Conservation (phyloP, 1,284 basidiomycete species). For the Paramarasmius palmivorus region DNA sequence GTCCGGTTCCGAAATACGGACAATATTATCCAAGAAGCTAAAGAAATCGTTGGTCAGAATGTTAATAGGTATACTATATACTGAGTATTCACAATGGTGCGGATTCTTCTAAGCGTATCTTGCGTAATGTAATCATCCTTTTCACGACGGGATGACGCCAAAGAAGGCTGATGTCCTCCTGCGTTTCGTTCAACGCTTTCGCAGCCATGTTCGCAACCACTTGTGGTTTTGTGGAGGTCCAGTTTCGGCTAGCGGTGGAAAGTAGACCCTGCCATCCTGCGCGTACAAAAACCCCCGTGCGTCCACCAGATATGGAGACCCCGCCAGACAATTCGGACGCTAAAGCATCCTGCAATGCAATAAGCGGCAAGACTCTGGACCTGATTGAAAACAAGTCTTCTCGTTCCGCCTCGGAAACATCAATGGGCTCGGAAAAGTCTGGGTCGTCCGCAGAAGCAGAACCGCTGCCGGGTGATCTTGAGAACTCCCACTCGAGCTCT, state of each 20-base stretch:
- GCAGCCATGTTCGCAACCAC: slow-evolving; percentile 54
- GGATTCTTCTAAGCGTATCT: slow-evolving; percentile 72
- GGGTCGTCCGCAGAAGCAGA: slow-evolving; percentile 7
- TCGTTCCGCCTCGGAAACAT: slow-evolving; percentile 34
- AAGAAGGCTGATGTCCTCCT: slow-evolving; percentile 55
- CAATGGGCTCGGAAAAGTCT: slow-evolving; percentile 14
- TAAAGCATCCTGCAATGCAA: slow-evolving; percentile 66
- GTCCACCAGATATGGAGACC: slow-evolving; percentile 55
- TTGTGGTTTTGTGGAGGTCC: slow-evolving; percentile 26
- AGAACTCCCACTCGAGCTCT: slow-evolving; percentile 65
- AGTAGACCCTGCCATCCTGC: slow-evolving; percentile 66
- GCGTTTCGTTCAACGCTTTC: slow-evolving; percentile 47
- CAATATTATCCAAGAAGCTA: slow-evolving; percentile 69
- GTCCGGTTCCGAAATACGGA: slow-evolving; percentile 64
- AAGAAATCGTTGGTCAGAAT: not conserved
- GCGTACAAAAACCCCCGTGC: slow-evolving; percentile 64
- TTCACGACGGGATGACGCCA: slow-evolving; percentile 72
- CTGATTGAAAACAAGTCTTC: slow-evolving; percentile 54
- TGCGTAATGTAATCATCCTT: slow-evolving; percentile 52
- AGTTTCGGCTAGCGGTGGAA: slow-evolving; percentile 35
- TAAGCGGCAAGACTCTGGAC: slow-evolving; percentile 58
- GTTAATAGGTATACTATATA: not conserved
- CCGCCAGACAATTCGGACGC: slow-evolving; percentile 69
- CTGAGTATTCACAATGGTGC: slow-evolving; percentile 63
- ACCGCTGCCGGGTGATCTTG: slow-evolving; percentile 14